These are phyloP conservation scores for Cordyceps militaris DNA, from an alignment of 2,329 filamentous ascomycete genomes.

Conservation along the genomic window DNA sequence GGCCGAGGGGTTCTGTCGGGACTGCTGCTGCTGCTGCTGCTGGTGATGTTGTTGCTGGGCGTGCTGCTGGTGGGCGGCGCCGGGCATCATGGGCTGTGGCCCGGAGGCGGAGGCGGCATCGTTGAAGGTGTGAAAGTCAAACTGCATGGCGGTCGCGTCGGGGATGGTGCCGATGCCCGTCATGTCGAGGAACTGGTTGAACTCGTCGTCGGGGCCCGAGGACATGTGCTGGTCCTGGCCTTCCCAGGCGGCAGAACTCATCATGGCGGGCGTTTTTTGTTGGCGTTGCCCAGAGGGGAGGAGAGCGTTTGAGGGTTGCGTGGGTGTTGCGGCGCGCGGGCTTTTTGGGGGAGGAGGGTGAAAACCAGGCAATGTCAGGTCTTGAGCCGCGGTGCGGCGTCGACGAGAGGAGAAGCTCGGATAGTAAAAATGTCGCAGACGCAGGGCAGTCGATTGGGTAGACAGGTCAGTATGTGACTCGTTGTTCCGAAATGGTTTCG, in stretches of 20 bases:
- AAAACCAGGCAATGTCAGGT: not conserved
- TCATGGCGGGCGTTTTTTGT: constrained; percentile 29
- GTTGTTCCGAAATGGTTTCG: not conserved
- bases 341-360: not conserved
- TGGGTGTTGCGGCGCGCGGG: not conserved
- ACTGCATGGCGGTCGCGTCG: constrained; percentile 42
- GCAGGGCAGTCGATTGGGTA: not conserved
- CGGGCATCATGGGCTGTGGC: constrained; percentile 16
- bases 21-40: constrained; percentile 19
- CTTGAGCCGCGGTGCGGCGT: not conserved
- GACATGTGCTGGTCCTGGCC: constrained; percentile 49
- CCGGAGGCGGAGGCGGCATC: constrained; percentile 28
- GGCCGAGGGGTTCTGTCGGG: constrained; percentile 19
- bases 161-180: constrained; percentile 45
- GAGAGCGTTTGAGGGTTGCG: not conserved
- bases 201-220: constrained; percentile 49
- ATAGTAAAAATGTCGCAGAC: not conserved
- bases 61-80: not conserved
- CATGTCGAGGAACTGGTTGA: constrained; percentile 59
- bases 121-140: constrained; percentile 53
- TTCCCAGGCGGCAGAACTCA: constrained; percentile 49
- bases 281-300: not conserved
- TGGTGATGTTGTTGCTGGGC: constrained; percentile 6
- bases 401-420: not conserved
- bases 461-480: not conserved